Evolutionary conservation across 352 stramenopile species (phyloP).

Genomic region (Pythium aquatile): DNA sequence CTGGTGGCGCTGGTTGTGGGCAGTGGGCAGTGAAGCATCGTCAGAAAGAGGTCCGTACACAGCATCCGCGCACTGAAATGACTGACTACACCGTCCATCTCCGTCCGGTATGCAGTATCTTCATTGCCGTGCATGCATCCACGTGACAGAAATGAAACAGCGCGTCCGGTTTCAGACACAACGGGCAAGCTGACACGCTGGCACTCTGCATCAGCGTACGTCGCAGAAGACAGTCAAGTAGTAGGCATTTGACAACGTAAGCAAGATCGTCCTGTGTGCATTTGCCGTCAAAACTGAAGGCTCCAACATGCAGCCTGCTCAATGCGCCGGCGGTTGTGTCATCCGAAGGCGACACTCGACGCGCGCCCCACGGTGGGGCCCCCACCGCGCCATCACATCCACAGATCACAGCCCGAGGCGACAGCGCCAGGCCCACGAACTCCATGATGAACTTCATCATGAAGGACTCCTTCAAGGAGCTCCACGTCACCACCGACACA

Average conservation of each 20-base stretch:
- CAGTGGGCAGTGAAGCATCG: no score
- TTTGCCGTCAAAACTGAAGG: no score
- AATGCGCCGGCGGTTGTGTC: neutral
- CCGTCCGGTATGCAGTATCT: neutral
- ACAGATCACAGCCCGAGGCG: neutral
- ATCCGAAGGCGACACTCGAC: constrained; percentile 3
- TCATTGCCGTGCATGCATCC: neutral
- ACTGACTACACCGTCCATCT: neutral
- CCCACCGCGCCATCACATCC: neutral
- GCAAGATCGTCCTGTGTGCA: no score
- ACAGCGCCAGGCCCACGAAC: neutral
- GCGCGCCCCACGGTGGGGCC: neutral
- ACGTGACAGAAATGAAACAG: neutral
- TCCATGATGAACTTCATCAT: no score
- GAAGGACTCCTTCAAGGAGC: no score
- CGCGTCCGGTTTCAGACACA: neutral
- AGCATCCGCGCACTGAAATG: constrained; percentile 2
- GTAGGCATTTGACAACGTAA: no score
- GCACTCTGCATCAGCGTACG: neutral
- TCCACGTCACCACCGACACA: no score
- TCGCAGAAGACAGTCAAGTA: no score
- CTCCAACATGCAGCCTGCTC: no score
- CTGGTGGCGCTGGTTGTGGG: no score
- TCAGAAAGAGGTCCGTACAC: neutral
- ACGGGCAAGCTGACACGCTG: neutral